Evolutionary conservation across 108 stramenopile genomes (phyloP).

Genomic region (Skeletonema grethae): DNA sequence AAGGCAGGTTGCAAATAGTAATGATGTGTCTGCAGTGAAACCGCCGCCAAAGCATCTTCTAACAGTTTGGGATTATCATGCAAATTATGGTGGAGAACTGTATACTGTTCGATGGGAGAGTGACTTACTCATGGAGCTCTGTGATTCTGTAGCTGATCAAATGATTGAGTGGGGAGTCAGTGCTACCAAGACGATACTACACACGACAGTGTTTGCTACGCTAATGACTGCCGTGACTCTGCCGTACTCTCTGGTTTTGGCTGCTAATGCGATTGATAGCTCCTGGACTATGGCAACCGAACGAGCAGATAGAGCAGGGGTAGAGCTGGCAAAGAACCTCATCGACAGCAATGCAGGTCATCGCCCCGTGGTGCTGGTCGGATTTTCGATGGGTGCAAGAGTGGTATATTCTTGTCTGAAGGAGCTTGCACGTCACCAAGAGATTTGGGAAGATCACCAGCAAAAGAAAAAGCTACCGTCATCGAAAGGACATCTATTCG

Average conservation of each 20-base stretch:
- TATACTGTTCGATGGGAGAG: slow-evolving; percentile 87
- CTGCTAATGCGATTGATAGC: slow-evolving; percentile 87
- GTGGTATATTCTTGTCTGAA: slow-evolving; percentile 93
- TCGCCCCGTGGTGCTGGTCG: slow-evolving; percentile 92
- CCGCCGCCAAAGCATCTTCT: slow-evolving; percentile 63
- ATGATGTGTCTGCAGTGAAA: slow-evolving; percentile 17
- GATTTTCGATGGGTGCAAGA: slow-evolving; percentile 95
- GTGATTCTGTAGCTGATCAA: slow-evolving; percentile 76
- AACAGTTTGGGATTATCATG: slow-evolving; percentile 81
- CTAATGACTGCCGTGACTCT: slow-evolving; percentile 77
- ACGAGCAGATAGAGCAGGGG: slow-evolving; percentile 89
- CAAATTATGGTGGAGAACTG: slow-evolving; percentile 78
- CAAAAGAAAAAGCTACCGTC: slow-evolving; percentile 30
- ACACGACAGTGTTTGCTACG: slow-evolving; percentile 78
- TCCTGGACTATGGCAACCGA: slow-evolving; percentile 91
- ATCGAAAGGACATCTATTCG: no score
- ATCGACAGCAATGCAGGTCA: slow-evolving; percentile 82
- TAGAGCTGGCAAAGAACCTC: slow-evolving; percentile 87
- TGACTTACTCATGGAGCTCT: slow-evolving; percentile 69
- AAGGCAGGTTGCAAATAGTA: slow-evolving; percentile 10
- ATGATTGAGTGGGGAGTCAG: slow-evolving; percentile 74
- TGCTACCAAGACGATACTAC: slow-evolving; percentile 73
- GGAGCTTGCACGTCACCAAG: slow-evolving; percentile 85
- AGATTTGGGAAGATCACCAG: slow-evolving; percentile 74
- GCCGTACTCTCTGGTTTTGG: slow-evolving; percentile 75